phyloP scores from a whole-genome alignment of 345 rosid genomes.

The Aquilaria malaccensis region DNA sequence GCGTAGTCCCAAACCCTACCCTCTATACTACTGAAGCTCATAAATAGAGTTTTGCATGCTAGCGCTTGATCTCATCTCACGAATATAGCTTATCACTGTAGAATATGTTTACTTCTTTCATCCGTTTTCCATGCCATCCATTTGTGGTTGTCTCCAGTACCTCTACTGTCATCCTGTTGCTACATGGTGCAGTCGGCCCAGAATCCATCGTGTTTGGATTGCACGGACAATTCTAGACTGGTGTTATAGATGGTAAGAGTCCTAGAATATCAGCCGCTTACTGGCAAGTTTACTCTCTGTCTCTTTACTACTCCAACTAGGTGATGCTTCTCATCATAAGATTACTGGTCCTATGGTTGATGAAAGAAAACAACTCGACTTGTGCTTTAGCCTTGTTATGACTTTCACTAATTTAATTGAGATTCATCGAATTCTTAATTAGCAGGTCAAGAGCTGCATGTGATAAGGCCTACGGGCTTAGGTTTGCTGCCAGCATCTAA shows the following conservation, averaged over 20 bases:
- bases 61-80: no score
- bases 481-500: constrained; percentile 1
- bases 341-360: no score
- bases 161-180: background rate
- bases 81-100: no score
- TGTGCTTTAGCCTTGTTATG: background rate
- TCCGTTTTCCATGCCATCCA: background rate
- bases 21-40: no score
- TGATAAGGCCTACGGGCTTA: constrained; percentile 8
- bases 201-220: background rate
- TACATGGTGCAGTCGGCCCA: background rate
- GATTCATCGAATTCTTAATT: no score
- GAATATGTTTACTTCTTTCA: background rate
- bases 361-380: background rate
- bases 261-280: background rate
- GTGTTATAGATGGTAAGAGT: constrained; percentile 9
- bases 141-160: background rate
- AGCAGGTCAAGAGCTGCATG: constrained; percentile 5
- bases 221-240: background rate
- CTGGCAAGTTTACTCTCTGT: background rate
- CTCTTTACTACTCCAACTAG: constrained; percentile 8
- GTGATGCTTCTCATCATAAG: background rate
- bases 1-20: no score
- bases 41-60: no score
- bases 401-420: background rate